Conservation (phyloP, 345 rosid species). For the Salix purpurea region DNA sequence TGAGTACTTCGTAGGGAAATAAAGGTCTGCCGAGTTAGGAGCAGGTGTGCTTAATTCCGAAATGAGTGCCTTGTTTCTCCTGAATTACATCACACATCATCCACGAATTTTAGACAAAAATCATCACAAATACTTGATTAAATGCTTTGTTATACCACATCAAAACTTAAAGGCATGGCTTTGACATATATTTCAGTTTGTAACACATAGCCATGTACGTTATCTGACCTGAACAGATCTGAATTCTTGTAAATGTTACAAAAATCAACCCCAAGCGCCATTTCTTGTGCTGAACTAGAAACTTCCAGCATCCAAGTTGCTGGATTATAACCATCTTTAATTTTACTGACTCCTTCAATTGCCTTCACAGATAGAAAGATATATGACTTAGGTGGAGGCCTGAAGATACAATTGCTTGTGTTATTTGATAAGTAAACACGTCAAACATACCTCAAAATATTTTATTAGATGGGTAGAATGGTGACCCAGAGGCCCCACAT, state of each 20-base stretch:
- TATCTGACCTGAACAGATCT: slow-evolving; percentile 48
- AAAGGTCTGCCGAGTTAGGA: slow-evolving; percentile 17
- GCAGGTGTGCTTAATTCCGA: slow-evolving; percentile 17
- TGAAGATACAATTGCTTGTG: neutral
- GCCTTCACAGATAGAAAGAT: slow-evolving; percentile 24
- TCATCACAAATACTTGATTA: neutral
- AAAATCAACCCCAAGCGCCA: slow-evolving; percentile 57
- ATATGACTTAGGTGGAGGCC: neutral
- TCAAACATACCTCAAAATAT: slow-evolving; percentile 58
- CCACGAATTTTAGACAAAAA: neutral
- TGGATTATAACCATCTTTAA: slow-evolving; percentile 72
- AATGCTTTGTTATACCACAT: neutral
- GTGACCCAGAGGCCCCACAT: slow-evolving; percentile 72
- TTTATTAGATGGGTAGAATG: slow-evolving; percentile 54
- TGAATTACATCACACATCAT: slow-evolving; percentile 17
- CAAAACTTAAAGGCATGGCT: neutral
- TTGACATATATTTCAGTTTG: neutral
- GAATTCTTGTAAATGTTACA: slow-evolving; percentile 53
- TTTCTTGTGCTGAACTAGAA: slow-evolving; percentile 52
- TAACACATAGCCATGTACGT: neutral
- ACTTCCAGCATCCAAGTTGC: slow-evolving; percentile 95
- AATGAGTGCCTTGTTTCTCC: slow-evolving; percentile 40
- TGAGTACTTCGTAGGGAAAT: slow-evolving; percentile 16
- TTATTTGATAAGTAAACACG: neutral
- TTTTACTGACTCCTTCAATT: slow-evolving; percentile 53